Evolutionary conservation across 1,284 basidiomycete genomes (phyloP), one percentile per base, ranked within the genome.

Genomic region (Ganoderma lucidum): DNA sequence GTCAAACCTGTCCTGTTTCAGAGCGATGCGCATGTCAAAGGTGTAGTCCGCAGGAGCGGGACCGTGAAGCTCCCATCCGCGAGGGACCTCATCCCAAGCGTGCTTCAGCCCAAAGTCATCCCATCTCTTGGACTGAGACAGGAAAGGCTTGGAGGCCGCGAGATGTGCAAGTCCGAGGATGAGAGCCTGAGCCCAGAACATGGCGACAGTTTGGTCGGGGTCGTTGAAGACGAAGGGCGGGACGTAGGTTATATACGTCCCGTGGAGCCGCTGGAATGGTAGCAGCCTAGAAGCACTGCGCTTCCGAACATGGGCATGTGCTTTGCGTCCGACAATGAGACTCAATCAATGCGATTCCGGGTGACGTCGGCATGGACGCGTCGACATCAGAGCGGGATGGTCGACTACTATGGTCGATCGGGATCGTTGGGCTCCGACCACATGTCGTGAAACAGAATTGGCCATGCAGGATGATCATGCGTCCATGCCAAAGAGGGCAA

Each of bases 101-200:
- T 90, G 89, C 77, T 88, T 89, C 75, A 85, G 82, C 56, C 81
- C 75, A 39, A 87, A 76, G 74, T 89, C 85, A 71, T 86, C 84
- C 87, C 87, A 89, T 59, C 86, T 81, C 72, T 74, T 78, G 28
- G 69, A 63, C 56, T 74, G 77, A n/a, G 68, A 63, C 51, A 67
- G 32, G 62, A 79, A 71, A 6, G 78, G 78, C 64, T 75, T 78
- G 59, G 75, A 71, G 58, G 63, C 65, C 42, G 63, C 66, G 63
- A 76, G 66, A 59, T 75, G 70, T 53, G 73, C 63, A 65, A 77
- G 70, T 35, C 65, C 73, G 56, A 75, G 67, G 65, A 75, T 67
- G 68, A 77, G 67, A 30, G 66, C 66, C 23, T 51, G 48, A 51
- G 71, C 70, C 74, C 71, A 72, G 61, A 78, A 68, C 75, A 74